Conservation (phyloP, 176 grass and related monocot genomes). For the Calamus simplicifolius region DNA sequence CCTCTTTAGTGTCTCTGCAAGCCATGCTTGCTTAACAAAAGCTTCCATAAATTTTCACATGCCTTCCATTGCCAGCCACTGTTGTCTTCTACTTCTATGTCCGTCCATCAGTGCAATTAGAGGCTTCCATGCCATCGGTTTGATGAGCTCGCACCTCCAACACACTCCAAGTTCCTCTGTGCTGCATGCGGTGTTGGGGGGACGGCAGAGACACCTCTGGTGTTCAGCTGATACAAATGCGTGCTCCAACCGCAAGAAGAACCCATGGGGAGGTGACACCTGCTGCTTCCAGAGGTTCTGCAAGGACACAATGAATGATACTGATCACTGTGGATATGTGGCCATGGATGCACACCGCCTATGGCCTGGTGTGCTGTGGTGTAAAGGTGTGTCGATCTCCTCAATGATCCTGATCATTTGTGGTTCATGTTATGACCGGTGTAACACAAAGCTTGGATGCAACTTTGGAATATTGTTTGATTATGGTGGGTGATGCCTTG, state of each 20-base stretch:
- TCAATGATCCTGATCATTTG: conserved; percentile 6
- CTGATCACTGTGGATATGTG: conserved; percentile 10
- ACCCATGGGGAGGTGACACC: conserved; percentile 22
- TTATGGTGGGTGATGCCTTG: neutral
- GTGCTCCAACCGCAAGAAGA: conserved; percentile 20
- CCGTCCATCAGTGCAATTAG: conserved; percentile 2
- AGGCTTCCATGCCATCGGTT: neutral
- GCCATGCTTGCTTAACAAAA: neutral
- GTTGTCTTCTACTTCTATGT: conserved; percentile 7
- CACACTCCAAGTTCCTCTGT: conserved; percentile 14
- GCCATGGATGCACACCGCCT: conserved; percentile 12
- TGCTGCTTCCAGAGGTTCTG: conserved; percentile 20
- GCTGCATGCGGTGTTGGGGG: conserved; percentile 3
- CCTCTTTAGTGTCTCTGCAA: neutral
- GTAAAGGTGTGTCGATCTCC: conserved; percentile 6
- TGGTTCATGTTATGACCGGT: conserved; percentile 12
- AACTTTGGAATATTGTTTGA: conserved; percentile 22
- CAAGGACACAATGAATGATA: conserved; percentile 9
- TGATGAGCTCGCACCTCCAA: neutral
- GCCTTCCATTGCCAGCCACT: neutral
- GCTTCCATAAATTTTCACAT: conserved; percentile 6
- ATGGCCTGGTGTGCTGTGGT: conserved; percentile 13
- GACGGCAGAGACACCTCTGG: neutral
- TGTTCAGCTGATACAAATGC: conserved; percentile 12
- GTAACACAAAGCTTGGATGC: neutral